These are phyloP conservation scores for Irpex sp. DNA, from an alignment of 1,284 basidiomycete species.

Conservation along the genomic window DNA sequence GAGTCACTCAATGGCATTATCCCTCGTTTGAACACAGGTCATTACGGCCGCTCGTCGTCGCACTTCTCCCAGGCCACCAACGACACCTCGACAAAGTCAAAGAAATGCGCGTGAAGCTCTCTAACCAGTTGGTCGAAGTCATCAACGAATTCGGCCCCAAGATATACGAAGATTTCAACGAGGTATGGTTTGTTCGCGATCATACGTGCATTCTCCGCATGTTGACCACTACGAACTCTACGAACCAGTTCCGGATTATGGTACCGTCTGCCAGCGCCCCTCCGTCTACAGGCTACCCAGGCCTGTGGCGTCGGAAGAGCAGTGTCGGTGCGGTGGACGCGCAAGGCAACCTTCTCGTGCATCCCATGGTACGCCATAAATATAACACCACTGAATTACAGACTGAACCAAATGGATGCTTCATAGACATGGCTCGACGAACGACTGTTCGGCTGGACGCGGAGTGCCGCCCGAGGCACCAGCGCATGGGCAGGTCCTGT, in stretches of 20 bases:
- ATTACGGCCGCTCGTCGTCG: constrained; percentile 87
- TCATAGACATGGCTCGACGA: constrained; percentile 86
- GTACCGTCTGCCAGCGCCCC: constrained; percentile 82
- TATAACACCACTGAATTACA: neutral
- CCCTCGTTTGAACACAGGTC: constrained; percentile 59
- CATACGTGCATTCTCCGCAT: neutral
- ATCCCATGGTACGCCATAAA: constrained; percentile 62
- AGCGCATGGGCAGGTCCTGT: constrained; percentile 72
- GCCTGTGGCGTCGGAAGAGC: constrained; percentile 73
- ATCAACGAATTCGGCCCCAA: constrained; percentile 92
- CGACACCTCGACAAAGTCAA: constrained; percentile 81
- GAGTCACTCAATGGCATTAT: neutral
- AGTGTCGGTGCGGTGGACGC: constrained; percentile 74
- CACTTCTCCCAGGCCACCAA: constrained; percentile 90
- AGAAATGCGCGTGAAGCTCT: constrained; percentile 73
- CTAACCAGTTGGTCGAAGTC: constrained; percentile 85
- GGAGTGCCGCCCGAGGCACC: constrained; percentile 65
- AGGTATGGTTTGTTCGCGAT: constrained; percentile 41
- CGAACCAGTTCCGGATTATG: constrained; percentile 69
- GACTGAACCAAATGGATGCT: neutral
- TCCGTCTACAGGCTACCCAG: constrained; percentile 64
- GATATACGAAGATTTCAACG: constrained; percentile 86
- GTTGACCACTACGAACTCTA: neutral
- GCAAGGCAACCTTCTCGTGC: constrained; percentile 73
- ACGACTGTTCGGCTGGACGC: constrained; percentile 89